phyloP scores from a whole-genome alignment of 208 protist species.

The Leishmania turanica region DNA sequence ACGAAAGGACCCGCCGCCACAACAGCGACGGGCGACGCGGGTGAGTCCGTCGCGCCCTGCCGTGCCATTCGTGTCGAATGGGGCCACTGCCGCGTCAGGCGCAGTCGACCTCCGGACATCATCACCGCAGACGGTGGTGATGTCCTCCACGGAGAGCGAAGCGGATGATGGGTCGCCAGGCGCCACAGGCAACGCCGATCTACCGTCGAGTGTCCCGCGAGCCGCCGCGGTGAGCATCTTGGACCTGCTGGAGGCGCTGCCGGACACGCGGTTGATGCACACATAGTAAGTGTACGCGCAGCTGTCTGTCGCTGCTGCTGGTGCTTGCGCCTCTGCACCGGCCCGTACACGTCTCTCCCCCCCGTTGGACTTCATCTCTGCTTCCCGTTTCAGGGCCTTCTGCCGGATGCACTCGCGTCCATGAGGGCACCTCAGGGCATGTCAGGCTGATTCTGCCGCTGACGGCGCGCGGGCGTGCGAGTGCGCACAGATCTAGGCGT shows the following conservation, averaged over 20 bases:
- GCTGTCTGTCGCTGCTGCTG: not conserved
- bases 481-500: not conserved
- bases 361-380: not conserved
- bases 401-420: not conserved
- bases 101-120: not conserved
- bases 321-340: not conserved
- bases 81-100: not conserved
- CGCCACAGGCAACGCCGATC: not conserved
- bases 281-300: constrained; percentile 6
- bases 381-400: not conserved
- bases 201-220: not conserved
- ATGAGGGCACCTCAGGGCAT: not conserved
- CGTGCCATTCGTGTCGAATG: not conserved
- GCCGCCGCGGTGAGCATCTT: constrained; percentile 20
- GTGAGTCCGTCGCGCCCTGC: not conserved
- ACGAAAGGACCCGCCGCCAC: not conserved
- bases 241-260: constrained; percentile 36
- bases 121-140: constrained; percentile 8
- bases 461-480: not conserved
- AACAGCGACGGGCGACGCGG: not conserved
- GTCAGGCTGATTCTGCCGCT: not conserved
- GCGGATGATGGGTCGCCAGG: not conserved
- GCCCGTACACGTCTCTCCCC: not conserved
- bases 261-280: constrained; percentile 20
- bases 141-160: constrained; percentile 6